Evolutionary conservation across 371 early-diverging fungal species (phyloP), one percentile per base, ranked within the genome.

Genomic region (Capniomyces stellatus): DNA sequence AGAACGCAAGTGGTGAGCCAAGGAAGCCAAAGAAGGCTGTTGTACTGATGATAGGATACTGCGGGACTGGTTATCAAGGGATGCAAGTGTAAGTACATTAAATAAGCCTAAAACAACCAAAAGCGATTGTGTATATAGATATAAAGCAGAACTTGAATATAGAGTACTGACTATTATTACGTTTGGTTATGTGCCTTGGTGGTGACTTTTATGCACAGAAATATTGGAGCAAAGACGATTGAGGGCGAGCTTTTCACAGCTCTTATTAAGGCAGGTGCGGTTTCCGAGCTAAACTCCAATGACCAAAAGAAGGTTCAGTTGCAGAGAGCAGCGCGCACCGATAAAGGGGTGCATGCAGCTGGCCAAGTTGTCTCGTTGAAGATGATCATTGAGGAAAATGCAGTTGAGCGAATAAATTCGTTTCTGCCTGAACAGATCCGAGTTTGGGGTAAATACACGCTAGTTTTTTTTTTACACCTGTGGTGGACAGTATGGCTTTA

Each of bases 281-380:
- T 91, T 24, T 87, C 89, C 0, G 67, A 68, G 39, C 78, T 75
- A 22, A 91, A 91, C 53, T 67, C 88, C 0, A 64, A 68, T 13
- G 83, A 83, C 60, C 81, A 77, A 39, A 78, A 77, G 58, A 90
- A 90, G 70, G 85, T 88, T 52, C 58, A 71, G 42, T 55, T 64
- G n/a, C 60, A 58, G 74, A 71, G 99, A 49, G 83, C 92, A 2
- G 98, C 96, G 2, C 75, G 99, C 25, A 99, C 99, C 0, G 99
- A 99, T 66, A 98, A 98, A 71, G 99, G 99, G 13, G 99, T 99
- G 0, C 97, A 96, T 65, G 99, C 99, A 24, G 90, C 89, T 25
- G 91, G 97, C 29, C 90, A 96, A 55, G 81, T 99, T 1, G 80
- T 94, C 23, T 83, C 90, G 1, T 61, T 87, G 30, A 98, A 98